Evolutionary conservation across 345 rosid genomes (phyloP).

Genomic region (Citropsis articulata): DNA sequence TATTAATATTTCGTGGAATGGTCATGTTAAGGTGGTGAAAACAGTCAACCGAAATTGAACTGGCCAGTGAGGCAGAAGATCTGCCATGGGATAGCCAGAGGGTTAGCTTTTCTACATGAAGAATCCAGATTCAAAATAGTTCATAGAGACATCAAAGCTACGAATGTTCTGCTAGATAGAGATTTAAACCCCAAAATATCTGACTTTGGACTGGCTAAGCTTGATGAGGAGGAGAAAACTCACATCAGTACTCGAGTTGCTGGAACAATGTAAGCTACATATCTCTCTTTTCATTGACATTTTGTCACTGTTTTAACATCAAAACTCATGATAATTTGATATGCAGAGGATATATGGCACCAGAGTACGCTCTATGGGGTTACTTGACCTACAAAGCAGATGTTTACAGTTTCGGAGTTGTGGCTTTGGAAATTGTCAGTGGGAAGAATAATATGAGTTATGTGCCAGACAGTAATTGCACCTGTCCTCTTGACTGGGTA

Average conservation of each 20-base stretch:
- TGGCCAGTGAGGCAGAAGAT: constrained; percentile 50
- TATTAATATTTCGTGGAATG: neutral
- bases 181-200: constrained; percentile 58
- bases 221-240: constrained; percentile 48
- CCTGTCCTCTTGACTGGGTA: constrained; percentile 67
- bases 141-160: constrained; percentile 65
- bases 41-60: constrained; percentile 35
- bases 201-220: constrained; percentile 65
- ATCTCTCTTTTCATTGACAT: neutral
- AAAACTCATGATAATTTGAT: neutral
- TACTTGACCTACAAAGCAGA: constrained; percentile 57
- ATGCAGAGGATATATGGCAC: constrained; percentile 65
- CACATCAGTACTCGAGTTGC: constrained; percentile 66
- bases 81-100: constrained; percentile 54
- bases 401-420: constrained; percentile 62
- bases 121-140: constrained; percentile 59
- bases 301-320: neutral
- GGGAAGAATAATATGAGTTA: constrained; percentile 48
- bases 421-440: constrained; percentile 52
- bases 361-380: constrained; percentile 69
- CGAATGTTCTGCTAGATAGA: constrained; percentile 49
- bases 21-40: constrained; percentile 29
- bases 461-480: constrained; percentile 30
- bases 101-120: constrained; percentile 57
- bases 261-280: constrained; percentile 48